Conservation (phyloP, 1,284 basidiomycete species). For the Naganishia albida region DNA sequence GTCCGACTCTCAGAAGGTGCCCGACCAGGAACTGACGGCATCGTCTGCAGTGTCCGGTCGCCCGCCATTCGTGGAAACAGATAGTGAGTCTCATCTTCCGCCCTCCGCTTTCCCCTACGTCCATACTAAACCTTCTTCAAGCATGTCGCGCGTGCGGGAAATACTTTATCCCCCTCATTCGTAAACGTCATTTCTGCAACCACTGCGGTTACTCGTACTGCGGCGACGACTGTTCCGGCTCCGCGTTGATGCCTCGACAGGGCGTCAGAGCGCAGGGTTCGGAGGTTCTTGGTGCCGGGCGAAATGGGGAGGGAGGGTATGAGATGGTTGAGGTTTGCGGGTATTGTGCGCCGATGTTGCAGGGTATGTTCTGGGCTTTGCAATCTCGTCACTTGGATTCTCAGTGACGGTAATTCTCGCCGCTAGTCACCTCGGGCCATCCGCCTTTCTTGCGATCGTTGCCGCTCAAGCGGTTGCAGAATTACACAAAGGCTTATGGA, state of each 20-base stretch:
- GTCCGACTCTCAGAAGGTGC: conserved; percentile 23
- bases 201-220: conserved; percentile 54
- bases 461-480: conserved; percentile 51
- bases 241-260: conserved; percentile 51
- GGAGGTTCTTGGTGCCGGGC: conserved; percentile 23
- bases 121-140: conserved; percentile 27
- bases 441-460: conserved; percentile 43
- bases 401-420: too few relatives aligned
- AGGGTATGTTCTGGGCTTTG: conserved; percentile 42
- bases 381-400: too few relatives aligned
- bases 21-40: conserved; percentile 13
- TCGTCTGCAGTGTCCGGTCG: conserved; percentile 49
- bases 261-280: conserved; percentile 21
- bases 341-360: conserved; percentile 49
- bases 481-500: conserved; percentile 50
- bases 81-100: conserved; percentile 38
- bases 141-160: conserved; percentile 51
- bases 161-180: conserved; percentile 49
- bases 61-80: conserved; percentile 48
- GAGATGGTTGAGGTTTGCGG: conserved; percentile 50
- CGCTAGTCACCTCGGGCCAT: conserved; percentile 49
- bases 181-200: conserved; percentile 47
- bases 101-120: neutral
- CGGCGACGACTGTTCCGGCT: conserved; percentile 47
- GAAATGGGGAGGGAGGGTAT: conserved; percentile 42